Base-by-base conservation (phyloP, 2,329 filamentous ascomycete genomes). In the Pleomassaria siparia region DNA sequence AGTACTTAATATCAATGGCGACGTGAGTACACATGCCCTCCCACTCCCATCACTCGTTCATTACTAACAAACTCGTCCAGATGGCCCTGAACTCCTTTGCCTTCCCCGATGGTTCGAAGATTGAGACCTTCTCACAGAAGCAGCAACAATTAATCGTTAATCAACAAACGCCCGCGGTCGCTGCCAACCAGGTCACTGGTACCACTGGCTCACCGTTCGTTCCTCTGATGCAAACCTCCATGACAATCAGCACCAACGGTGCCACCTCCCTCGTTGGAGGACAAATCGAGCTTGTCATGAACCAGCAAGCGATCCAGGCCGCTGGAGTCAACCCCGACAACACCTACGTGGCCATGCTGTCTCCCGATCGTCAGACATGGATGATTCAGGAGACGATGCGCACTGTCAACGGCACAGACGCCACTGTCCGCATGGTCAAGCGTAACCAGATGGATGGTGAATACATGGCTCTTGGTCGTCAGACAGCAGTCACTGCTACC, bases 61-160 rank as follows among this genome's bases (percentile, higher is more conserved):
- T 0, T 12, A 40, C 55, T 64, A 46, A 66, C 25, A 2, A n/a
- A 25, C 22, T 9, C 21, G 1, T 13, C 7, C 33, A 71, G 67
- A 71, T 71, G 67, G 35, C 51, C 32, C 56, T 71, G 26, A 71
- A 70, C 55, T 69, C 67, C 9, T 67, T 71, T 47, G 43, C 57
- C 33, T 71, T 71, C 43, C 67, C 66, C 9, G 67, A 71, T 50
- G 59, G 65, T 36, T 69, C 66, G 28, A 67, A 61, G 47, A 50
- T 71, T 28, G 67, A 71, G 54, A 69, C 67, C 1, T 70, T 67
- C 44, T 70, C 67, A 2, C 67, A 71, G 41, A 69, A 60, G 39
- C 67, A 71, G 46, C 67, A 66, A 28, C 67, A 71, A 44, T 51
- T 71, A 64, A 69, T 71, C 21, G 67, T 71, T 63, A 71, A 71